phyloP scores from a whole-genome alignment of 225 moss, liverwort and hornwort species.

The Pseudoscleropodium purum region DNA sequence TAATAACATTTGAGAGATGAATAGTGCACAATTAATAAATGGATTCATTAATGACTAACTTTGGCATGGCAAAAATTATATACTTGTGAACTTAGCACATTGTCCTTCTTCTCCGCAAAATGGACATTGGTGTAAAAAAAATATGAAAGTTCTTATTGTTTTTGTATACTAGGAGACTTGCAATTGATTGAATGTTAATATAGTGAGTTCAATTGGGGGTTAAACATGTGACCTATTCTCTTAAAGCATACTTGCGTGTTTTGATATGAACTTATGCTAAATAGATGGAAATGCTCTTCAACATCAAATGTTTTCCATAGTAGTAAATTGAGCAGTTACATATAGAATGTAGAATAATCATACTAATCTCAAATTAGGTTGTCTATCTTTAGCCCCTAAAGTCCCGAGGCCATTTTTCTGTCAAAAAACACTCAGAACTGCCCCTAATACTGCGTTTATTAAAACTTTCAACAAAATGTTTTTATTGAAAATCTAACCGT shows the following conservation, averaged over 20 bases:
- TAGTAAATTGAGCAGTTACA: background rate
- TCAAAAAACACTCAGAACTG: too few relatives aligned
- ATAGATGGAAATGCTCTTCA: background rate
- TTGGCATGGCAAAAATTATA: background rate
- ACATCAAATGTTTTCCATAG: background rate
- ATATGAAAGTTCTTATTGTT: background rate
- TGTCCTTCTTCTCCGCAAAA: background rate
- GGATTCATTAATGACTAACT: rapidly evolving
- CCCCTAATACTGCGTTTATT: too few relatives aligned
- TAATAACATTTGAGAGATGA: background rate
- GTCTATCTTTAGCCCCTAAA: too few relatives aligned
- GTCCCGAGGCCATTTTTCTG: too few relatives aligned
- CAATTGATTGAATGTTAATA: background rate
- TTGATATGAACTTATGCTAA: too few relatives aligned
- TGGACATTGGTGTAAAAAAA: background rate
- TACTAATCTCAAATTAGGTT: background rate
- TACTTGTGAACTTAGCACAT: background rate
- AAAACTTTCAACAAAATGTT: too few relatives aligned
- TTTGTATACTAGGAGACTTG: background rate
- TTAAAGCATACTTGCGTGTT: too few relatives aligned
- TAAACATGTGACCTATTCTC: background rate
- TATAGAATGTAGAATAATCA: background rate
- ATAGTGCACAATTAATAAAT: background rate
- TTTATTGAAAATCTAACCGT: too few relatives aligned
- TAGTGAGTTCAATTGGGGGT: rapidly evolving